Percentiles rank a stretch among this genome's conserved stretches.
Evolutionary conservation across 2,329 filamentous ascomycete genomes (phyloP).

Genomic region (Fusarium gaditjirri): DNA sequence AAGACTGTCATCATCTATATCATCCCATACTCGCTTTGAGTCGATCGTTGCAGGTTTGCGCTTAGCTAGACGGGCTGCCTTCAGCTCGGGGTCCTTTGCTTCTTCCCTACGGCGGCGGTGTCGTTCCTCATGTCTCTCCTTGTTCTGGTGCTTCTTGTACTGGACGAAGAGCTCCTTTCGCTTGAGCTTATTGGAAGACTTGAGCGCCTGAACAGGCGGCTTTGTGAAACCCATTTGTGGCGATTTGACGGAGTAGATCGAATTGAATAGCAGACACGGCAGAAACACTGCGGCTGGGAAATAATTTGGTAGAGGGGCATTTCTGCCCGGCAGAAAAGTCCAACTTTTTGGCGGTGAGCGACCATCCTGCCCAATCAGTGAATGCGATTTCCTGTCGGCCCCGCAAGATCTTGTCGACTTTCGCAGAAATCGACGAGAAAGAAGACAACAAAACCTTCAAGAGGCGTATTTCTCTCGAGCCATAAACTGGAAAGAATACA

Average conservation of each 20-base stretch:
- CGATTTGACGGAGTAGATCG: constrained; percentile 6
- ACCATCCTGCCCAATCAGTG: not conserved
- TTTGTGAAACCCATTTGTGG: constrained; percentile 50
- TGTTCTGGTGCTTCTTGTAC: constrained; percentile 80
- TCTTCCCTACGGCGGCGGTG: constrained; percentile 87
- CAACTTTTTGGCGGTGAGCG: constrained; percentile 52
- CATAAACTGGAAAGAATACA: constrained; percentile 7
- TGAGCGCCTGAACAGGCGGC: constrained; percentile 52
- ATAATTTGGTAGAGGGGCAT: constrained; percentile 35
- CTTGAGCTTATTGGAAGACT: constrained; percentile 79
- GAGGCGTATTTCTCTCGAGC: constrained; percentile 12
- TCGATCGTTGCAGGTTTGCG: constrained; percentile 88
- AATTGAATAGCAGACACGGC: not conserved
- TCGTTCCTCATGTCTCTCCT: constrained; percentile 78
- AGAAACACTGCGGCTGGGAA: constrained; percentile 16
- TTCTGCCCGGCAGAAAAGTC: constrained; percentile 38
- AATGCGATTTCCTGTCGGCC: not conserved
- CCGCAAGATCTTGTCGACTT: constrained; percentile 15
- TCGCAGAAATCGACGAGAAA: constrained; percentile 31
- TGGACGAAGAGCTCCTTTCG: constrained; percentile 82
- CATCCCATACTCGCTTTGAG: constrained; percentile 90
- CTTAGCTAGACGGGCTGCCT: constrained; percentile 75
- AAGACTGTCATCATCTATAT: constrained; percentile 71
- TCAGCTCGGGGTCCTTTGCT: constrained; percentile 80
- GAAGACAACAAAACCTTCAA: constrained; percentile 33